Evolutionary conservation across 2,329 filamentous ascomycete genomes (phyloP), one percentile per base, ranked within the genome.

Genomic region (Ophiostoma novo-ulmi): DNA sequence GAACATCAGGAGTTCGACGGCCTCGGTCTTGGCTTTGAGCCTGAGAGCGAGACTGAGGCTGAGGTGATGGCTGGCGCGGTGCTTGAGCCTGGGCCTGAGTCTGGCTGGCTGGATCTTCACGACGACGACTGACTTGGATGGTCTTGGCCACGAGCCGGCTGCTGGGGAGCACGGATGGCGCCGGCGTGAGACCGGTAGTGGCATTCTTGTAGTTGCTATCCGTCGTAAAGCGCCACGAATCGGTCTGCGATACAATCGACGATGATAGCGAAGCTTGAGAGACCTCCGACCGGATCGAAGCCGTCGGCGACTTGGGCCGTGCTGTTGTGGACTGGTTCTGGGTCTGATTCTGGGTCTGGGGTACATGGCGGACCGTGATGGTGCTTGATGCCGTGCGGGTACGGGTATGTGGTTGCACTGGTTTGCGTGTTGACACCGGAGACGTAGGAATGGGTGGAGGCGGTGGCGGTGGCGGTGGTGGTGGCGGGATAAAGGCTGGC

Each of bases 161-260:
- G 64, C 41, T 35, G 2, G 70, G 39, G 22, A 69, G 36, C 7
- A 69, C 67, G 20, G 26, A 44, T 39, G 68, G 71, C 39, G 73
- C 61, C 36, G 69, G 76, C 52, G 68, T 63, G 4, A 71, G 58
- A 2, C 22, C 38, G 1, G 67, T 67, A 39, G 67, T 38, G 8
- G 55, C 31, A 31, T 22, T n/a, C 13, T 41, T 52, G 73, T 77
- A 79, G 55, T 75, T 77, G 41, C 79, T 78, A 65, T 75, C 78
- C 17, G 73, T 73, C 13, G 76, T 78, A 71, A 71, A 74, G 22
- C 77, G 73, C 14, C 79, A 71, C n/a, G 68, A 71, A 39, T 70
- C 68, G 1, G 68, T 31, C 64, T 68, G 70, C 20, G 70, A 71
- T 35, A 65, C 35, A 31, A 70, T 36, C 14, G 68, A 70, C 65